Evolutionary conservation across 805 yeast species (phyloP), one percentile per base, ranked within the genome.

Genomic region (Pichia nakasei): DNA sequence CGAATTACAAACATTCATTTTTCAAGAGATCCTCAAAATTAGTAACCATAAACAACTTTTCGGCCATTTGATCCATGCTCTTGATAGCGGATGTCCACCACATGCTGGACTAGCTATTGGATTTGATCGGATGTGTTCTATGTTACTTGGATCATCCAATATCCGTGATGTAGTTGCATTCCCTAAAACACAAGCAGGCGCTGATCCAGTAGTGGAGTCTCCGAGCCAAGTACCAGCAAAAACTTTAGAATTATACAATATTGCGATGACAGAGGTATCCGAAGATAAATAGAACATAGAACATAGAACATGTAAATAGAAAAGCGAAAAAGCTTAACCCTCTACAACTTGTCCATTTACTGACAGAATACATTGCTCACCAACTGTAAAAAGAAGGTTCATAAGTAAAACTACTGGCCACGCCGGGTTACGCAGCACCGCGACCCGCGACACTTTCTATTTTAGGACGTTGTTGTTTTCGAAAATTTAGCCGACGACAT

Each of bases 61-160:
- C 66, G 95, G 96, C 0, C 99, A 93, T 63, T 68, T 93, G 35
- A 67, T 93, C 27, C 67, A 70, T 35, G 96, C 96, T 0, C 75
- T 93, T 44, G 76, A 76, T 21, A 77, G 84, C 65, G 98, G 98
- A 1, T 87, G 97, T 56, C 99, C 99, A 1, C 99, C 99, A 1
- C 99, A 93, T 64, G 96, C 97, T 2, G 99, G 99, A 0, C 69
- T 93, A 33, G 99, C 98, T 0, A 69, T 93, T 31, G 99, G 98
- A 0, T 85, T 93, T 52, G 99, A 93, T 60, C 69, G 99, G 49
- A 67, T 93, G 69, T 80, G 94, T 54, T 93, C 98, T 0, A 87
- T 91, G 91, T 59, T 91, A 27, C 62, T 81, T n/a, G 93, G 87
- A 0, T 70, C 82, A 18, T 56, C 69, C 5, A 85, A 86, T 49